Percentiles rank a stretch among this genome's conserved stretches.
Conservation (phyloP, 805 yeast species). For the Pichia californica region DNA sequence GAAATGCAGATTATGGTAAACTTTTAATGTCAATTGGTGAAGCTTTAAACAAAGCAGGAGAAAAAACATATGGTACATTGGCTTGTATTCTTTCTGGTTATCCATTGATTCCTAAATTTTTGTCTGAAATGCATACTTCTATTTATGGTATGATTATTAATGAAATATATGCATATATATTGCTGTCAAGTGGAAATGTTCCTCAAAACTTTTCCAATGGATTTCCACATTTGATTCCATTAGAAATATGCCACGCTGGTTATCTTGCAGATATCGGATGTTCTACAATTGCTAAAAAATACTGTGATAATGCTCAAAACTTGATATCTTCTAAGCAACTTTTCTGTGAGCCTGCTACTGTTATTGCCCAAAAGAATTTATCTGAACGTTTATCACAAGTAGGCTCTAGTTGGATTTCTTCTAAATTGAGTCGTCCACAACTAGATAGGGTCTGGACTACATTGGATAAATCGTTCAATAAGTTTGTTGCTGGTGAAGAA, state of each 20-base stretch:
- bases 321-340: conserved; percentile 34
- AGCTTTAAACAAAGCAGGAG: conserved; percentile 31
- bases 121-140: conserved; percentile 22
- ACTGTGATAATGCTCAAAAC: conserved; percentile 46
- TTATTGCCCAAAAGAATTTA: conserved; percentile 32
- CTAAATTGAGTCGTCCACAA: conserved; percentile 30
- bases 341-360: conserved; percentile 29
- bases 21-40: conserved; percentile 30
- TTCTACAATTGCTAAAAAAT: conserved; percentile 52
- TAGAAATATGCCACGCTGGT: conserved; percentile 63
- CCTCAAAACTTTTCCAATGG: conserved; percentile 30
- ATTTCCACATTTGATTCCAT: conserved; percentile 46
- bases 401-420: conserved; percentile 69
- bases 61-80: conserved; percentile 34
- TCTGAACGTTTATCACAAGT: conserved; percentile 42
- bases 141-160: conserved; percentile 48
- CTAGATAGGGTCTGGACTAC: conserved; percentile 82
- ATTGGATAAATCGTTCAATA: conserved; percentile 69
- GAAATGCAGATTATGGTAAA: conserved; percentile 19
- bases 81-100: conserved; percentile 30
- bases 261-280: conserved; percentile 63
- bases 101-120: conserved; percentile 20
- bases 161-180: conserved; percentile 62
- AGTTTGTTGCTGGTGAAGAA: conserved; percentile 85
- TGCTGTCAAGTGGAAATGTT: conserved; percentile 29